Evolutionary conservation across 1,284 basidiomycete genomes (phyloP).

Genomic region (Microbotryum intermedium): DNA sequence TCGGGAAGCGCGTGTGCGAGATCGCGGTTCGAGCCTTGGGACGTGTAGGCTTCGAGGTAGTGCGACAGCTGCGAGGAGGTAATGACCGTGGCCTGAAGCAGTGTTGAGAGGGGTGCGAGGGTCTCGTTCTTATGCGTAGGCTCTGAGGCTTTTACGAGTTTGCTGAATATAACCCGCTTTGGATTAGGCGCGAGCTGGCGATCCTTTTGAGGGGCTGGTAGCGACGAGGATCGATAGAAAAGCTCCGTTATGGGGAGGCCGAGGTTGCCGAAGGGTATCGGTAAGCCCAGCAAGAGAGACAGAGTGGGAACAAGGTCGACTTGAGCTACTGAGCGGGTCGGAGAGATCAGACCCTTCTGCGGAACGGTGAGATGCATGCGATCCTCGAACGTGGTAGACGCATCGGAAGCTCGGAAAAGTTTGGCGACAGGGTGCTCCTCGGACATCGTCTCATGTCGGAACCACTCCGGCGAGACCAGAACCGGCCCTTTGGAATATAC

Average conservation of each 20-base stretch:
- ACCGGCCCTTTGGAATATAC: conserved; percentile 59
- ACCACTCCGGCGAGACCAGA: conserved; percentile 30
- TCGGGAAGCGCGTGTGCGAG: conserved; percentile 43
- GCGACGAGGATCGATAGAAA: conserved; percentile 45
- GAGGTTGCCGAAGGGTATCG: conserved; percentile 92
- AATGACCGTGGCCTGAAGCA: conserved; percentile 57
- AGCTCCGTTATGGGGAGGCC: conserved; percentile 85
- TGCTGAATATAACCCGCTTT: background rate
- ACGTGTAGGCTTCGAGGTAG: conserved; percentile 67
- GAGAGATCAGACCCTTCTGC: conserved; percentile 33
- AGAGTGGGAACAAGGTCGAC: conserved; percentile 89
- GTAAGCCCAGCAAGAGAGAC: conserved; percentile 81
- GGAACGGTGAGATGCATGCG: conserved; percentile 13
- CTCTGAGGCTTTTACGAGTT: background rate
- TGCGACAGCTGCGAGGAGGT: conserved; percentile 68
- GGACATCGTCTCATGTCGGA: background rate
- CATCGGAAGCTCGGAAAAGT: background rate
- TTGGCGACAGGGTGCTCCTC: conserved; percentile 9
- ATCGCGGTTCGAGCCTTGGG: conserved; percentile 58
- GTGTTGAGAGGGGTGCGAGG: conserved; percentile 35
- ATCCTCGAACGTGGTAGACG: conserved; percentile 14
- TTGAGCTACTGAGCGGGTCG: conserved; percentile 67
- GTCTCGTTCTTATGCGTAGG: conserved; percentile 9
- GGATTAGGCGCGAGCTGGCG: conserved; percentile 9
- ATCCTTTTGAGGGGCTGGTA: conserved; percentile 12